These are phyloP conservation scores for Pisolithus tinctorius DNA, from an alignment of 768 basidiomycete genomes.

Conservation along the genomic window DNA sequence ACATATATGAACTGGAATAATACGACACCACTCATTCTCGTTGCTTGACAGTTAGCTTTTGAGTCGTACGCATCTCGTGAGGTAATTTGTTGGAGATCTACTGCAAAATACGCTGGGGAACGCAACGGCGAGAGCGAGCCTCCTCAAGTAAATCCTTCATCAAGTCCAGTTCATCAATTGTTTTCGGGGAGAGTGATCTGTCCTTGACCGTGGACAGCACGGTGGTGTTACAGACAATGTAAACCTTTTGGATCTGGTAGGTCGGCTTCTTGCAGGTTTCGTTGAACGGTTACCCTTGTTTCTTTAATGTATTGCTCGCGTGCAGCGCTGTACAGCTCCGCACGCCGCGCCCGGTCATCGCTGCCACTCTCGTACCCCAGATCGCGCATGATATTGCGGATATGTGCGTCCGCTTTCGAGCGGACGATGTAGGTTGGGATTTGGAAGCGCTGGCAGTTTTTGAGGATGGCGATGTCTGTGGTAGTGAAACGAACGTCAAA, in stretches of 20 bases:
- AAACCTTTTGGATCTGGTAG: conserved; percentile 16
- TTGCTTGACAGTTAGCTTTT: background rate
- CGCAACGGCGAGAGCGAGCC: conserved; percentile 7
- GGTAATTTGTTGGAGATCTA: background rate
- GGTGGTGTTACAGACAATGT: conserved; percentile 13
- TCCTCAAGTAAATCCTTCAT: conserved; percentile 9
- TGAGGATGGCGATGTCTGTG: conserved; percentile 9
- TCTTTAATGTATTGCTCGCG: conserved; percentile 15
- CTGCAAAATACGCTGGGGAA: background rate
- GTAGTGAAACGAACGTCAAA: conserved; percentile 13
- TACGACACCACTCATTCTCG: conserved; percentile 1
- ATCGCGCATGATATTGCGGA: conserved; percentile 10
- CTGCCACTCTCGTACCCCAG: conserved; percentile 6
- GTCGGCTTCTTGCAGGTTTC: conserved; percentile 9
- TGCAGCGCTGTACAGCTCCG: conserved; percentile 8
- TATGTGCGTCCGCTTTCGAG: conserved; percentile 13
- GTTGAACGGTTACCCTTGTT: conserved; percentile 10
- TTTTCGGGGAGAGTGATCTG: conserved; percentile 1
- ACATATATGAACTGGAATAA: background rate
- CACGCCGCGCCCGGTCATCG: conserved; percentile 2
- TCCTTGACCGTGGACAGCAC: conserved; percentile 8
- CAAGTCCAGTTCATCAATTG: conserved; percentile 12
- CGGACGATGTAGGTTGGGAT: conserved; percentile 13
- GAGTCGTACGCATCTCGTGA: background rate
- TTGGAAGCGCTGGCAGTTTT: conserved; percentile 8